Base-by-base conservation (phyloP, 2,329 filamentous ascomycete genomes). In the Epichloe festucae region DNA sequence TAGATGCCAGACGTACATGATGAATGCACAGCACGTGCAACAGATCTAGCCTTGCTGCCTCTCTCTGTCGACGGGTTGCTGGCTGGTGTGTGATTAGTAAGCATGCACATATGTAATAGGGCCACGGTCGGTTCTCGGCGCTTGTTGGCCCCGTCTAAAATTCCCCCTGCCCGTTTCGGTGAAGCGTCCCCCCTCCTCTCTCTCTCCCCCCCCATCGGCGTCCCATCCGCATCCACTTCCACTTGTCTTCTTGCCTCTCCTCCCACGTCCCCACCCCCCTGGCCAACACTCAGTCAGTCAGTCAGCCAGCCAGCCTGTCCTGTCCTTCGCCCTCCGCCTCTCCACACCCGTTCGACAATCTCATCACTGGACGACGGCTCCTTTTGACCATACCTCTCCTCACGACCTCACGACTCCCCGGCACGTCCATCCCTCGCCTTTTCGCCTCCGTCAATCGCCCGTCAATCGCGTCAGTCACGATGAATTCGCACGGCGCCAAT, bases 401-500 rank as follows among this genome's bases (percentile, higher is more conserved):
- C 27, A 31, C 8, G 27, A 31, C 38, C 46, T 52, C 27, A 31
- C 8, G 27, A 31, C 27, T 42, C 46, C 36, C 51, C 15, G 36
- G 40, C 50, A 49, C 45, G 36, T 19, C 46, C 50, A 36, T 51
- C 41, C 47, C 46, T 43, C 48, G 48, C 51, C 45, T 45, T 48
- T 46, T 49, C 50, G 52, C 42, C 53, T 50, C 36, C 48, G 12
- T 38, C 46, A 44, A 52, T 47, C 49, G 56, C 55, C 36, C 48
- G 12, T 38, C 46, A 44, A 52, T 47, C 49, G 56, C 55, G 52
- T 53, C 53, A 53, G 49, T 52, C 63, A 72, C 65, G 60, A 81
- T 81, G 78, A 79, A 79, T 62, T 68, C 66, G 57, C 73, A 77
- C 69, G 72, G 74, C 67, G 67, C 71, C 62, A 79, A 73, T 70